Base-by-base conservation (phyloP, 176 grass and related monocot genomes). In the barley (Hordeum vulgare) region DNA sequence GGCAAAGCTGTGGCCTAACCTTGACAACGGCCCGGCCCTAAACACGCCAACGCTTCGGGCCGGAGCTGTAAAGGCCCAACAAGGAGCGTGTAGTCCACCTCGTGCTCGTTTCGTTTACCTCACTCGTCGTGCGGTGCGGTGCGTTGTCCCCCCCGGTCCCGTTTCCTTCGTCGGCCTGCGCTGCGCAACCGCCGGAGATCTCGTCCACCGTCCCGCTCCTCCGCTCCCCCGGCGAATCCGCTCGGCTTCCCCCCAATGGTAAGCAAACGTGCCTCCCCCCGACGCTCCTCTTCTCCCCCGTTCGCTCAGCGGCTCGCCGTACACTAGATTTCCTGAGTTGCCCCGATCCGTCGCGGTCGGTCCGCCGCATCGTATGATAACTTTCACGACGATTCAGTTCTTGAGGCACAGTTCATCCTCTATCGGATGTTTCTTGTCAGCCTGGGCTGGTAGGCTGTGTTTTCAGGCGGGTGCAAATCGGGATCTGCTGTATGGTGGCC, bases 231-330 rank as follows among this genome's bases (percentile, higher is more conserved):
- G 10, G 61, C 47, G 36, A 74, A 36, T 25, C 68, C 74, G 0
- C 4, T 37, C 23, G 12, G 12, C 63, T 65, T 21, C 57, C 66
- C 31, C 44, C 28, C 60, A 27, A 91, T 91, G 82, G 80, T 88
- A 82, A 37, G 85, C 26, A 18, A 15, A 14, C 3, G 44, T 28
- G 0, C 56, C 14, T 35, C 78, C 68, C 68, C 9, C 49, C 34
- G 1, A 28, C 12, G 39, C 75, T 58, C 11, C 9, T 8, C n/a
- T n/a, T n/a, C n/a, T n/a, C n/a, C n/a, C n/a, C n/a, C 24, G 1
- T 7, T 76, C 5, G 25, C 25, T 9, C 62, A 13, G 41, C 11
- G 25, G 25, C 17, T 20, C 34, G 25, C 34, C 1, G 66, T 39
- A 21, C 54, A 45, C 35, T 4, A 8, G 45, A 49, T 85, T 75